Conservation (phyloP, 768 basidiomycete species). For the Suillus sp. region DNA sequence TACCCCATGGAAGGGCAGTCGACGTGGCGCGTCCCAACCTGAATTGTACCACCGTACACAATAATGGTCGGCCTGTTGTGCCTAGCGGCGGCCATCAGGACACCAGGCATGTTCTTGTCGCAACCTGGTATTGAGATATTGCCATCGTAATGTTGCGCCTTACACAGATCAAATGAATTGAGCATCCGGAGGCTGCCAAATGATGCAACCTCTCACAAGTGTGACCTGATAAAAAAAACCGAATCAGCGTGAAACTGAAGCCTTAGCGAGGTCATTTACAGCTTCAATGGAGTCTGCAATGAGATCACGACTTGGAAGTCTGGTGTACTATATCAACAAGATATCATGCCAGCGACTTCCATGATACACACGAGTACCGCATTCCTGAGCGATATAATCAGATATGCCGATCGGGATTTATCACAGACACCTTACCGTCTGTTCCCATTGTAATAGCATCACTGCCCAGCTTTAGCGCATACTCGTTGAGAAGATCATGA, state of each 20-base stretch:
- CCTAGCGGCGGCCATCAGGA: slow-evolving; percentile 81
- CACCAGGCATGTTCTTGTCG: slow-evolving; percentile 93
- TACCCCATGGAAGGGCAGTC: slow-evolving; percentile 82
- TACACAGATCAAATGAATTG: slow-evolving; percentile 3
- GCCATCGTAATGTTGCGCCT: slow-evolving; percentile 89
- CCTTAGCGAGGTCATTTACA: slow-evolving; percentile 39
- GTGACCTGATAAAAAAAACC: slow-evolving; percentile 45
- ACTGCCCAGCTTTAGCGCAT: slow-evolving; percentile 35
- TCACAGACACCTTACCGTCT: slow-evolving; percentile 54
- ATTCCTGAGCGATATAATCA: slow-evolving; percentile 55
- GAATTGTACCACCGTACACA: slow-evolving; percentile 85
- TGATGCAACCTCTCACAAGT: slow-evolving; percentile 41
- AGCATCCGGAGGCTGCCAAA: not conserved
- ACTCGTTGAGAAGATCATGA: slow-evolving; percentile 2
- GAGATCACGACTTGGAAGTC: slow-evolving; percentile 83
- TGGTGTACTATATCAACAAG: slow-evolving; percentile 29
- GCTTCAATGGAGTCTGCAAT: slow-evolving; percentile 91
- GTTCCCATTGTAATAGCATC: slow-evolving; percentile 92
- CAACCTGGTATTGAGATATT: slow-evolving; percentile 88
- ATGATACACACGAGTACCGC: slow-evolving; percentile 73
- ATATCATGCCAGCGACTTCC: not conserved
- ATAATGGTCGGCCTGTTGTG: slow-evolving; percentile 89
- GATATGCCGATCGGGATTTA: not conserved
- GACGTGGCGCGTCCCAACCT: slow-evolving; percentile 70
- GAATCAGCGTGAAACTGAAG: slow-evolving; percentile 8